Conservation (phyloP, 2,329 filamentous ascomycete genomes). For the Scedosporium minutisporum region DNA sequence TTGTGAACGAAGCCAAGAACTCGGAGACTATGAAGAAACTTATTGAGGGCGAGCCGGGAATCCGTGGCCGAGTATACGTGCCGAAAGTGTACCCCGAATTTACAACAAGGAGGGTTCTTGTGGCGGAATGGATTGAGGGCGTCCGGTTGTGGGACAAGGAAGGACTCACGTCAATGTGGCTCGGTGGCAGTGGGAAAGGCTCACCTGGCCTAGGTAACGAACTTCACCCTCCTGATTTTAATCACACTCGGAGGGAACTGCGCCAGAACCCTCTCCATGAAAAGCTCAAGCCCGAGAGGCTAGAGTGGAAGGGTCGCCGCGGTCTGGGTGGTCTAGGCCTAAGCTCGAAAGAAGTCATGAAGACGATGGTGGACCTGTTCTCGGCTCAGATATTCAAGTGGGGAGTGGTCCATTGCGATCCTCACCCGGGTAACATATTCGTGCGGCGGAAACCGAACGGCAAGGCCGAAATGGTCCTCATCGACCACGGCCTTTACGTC, state of each 20-base stretch:
- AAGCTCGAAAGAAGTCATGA: conserved; percentile 79
- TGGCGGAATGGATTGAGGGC: conserved; percentile 96
- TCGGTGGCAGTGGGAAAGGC: conserved; percentile 64
- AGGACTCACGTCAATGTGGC: conserved; percentile 66
- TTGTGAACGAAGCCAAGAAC: conserved; percentile 83
- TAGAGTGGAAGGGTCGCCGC: conserved; percentile 64
- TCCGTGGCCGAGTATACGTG: conserved; percentile 77
- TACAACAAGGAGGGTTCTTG: conserved; percentile 75
- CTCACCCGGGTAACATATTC: conserved; percentile 96
- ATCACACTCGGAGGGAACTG: conserved; percentile 32
- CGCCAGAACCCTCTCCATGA: conserved; percentile 44
- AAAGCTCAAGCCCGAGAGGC: conserved; percentile 69
- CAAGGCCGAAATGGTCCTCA: conserved; percentile 82
- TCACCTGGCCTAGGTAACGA: conserved; percentile 67
- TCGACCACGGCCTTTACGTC: conserved; percentile 95
- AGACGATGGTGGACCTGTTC: conserved; percentile 92
- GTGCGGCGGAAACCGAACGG: conserved; percentile 76
- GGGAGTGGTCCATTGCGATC: conserved; percentile 92
- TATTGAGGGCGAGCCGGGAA: conserved; percentile 63
- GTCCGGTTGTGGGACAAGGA: conserved; percentile 88
- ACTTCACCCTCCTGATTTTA: conserved; percentile 42
- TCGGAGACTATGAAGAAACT: conserved; percentile 73
- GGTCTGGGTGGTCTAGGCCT: conserved; percentile 76
- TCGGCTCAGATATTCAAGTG: conserved; percentile 97
- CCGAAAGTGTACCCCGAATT: conserved; percentile 77